Evolutionary conservation across 2,329 filamentous ascomycete species (phyloP).

Genomic region (Ophiosphaerella herpotricha): DNA sequence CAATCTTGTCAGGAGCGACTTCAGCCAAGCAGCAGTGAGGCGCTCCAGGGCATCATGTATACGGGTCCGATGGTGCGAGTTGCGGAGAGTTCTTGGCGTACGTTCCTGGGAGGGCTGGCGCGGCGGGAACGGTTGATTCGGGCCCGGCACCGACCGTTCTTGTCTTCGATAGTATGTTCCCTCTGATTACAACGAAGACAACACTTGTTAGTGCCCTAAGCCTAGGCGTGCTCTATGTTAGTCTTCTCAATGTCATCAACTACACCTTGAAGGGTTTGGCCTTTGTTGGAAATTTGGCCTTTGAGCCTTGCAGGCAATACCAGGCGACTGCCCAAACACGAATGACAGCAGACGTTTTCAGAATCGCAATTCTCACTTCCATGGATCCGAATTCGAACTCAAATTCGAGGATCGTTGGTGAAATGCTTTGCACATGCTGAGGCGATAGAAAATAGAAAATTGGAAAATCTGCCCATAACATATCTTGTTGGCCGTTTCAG

Average conservation of each 20-base stretch:
- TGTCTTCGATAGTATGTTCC: slow-evolving; percentile 1
- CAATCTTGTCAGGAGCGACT: too few relatives aligned
- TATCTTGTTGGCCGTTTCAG: too few relatives aligned
- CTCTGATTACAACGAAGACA: slow-evolving; percentile 8
- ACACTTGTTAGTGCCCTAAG: slow-evolving; percentile 7
- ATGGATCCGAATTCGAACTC: too few relatives aligned
- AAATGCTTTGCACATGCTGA: too few relatives aligned
- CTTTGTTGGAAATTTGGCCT: not conserved
- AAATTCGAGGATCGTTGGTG: too few relatives aligned
- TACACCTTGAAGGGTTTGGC: slow-evolving; percentile 2
- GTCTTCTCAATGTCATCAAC: slow-evolving; percentile 8
- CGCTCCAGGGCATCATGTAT: not conserved
- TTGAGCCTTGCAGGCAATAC: not conserved
- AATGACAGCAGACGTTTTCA: too few relatives aligned
- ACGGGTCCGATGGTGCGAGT: slow-evolving; percentile 4
- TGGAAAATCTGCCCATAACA: too few relatives aligned
- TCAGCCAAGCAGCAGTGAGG: too few relatives aligned
- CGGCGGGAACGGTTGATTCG: slow-evolving; percentile 3
- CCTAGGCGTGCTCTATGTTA: slow-evolving; percentile 2
- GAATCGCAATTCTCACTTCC: too few relatives aligned
- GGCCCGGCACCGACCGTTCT: not conserved
- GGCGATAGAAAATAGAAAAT: too few relatives aligned
- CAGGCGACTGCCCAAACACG: not conserved
- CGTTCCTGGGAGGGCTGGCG: not conserved
- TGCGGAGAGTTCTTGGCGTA: not conserved